Evolutionary conservation across 1,284 basidiomycete species (phyloP).

Genomic region (Volvariella surrecta): DNA sequence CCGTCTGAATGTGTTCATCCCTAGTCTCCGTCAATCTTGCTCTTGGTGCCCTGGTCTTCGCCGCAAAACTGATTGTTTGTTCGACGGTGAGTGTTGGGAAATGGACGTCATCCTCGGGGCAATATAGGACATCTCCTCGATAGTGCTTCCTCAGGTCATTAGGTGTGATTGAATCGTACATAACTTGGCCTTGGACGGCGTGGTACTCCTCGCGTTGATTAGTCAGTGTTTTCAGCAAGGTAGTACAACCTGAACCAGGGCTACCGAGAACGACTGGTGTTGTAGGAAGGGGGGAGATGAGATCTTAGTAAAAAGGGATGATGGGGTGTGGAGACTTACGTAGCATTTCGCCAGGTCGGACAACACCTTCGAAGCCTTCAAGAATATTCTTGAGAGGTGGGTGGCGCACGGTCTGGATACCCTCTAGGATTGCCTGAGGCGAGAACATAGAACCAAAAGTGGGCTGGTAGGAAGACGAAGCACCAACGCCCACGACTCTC

Average conservation of each 20-base stretch:
- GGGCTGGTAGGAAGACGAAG: constrained; percentile 32
- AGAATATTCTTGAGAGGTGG: too few species aligned
- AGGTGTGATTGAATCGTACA: constrained; percentile 58
- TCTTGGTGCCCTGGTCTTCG: constrained; percentile 51
- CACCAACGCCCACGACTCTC: too few species aligned
- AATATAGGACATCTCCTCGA: constrained; percentile 63
- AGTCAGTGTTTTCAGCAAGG: constrained; percentile 65
- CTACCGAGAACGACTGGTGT: constrained; percentile 45
- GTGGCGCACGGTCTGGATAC: constrained; percentile 28
- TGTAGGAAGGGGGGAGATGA: constrained; percentile 18
- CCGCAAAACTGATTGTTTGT: constrained; percentile 59
- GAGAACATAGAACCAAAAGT: constrained; percentile 36
- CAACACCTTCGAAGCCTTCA: too few species aligned
- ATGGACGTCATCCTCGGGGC: too few species aligned
- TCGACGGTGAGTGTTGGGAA: too few species aligned
- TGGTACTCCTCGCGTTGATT: constrained; percentile 60
- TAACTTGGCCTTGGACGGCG: constrained; percentile 51
- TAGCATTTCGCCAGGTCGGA: too few species aligned
- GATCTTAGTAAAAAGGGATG: constrained; percentile 38
- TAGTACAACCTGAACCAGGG: constrained; percentile 65
- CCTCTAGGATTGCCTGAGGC: constrained; percentile 23
- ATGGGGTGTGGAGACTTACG: constrained; percentile 34
- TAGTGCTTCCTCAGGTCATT: constrained; percentile 42
- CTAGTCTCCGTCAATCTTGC: constrained; percentile 36
- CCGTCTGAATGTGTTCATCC: constrained; percentile 33